phyloP scores from a whole-genome alignment of 768 basidiomycete genomes.

The Tylopilus vinaceipallidus region DNA sequence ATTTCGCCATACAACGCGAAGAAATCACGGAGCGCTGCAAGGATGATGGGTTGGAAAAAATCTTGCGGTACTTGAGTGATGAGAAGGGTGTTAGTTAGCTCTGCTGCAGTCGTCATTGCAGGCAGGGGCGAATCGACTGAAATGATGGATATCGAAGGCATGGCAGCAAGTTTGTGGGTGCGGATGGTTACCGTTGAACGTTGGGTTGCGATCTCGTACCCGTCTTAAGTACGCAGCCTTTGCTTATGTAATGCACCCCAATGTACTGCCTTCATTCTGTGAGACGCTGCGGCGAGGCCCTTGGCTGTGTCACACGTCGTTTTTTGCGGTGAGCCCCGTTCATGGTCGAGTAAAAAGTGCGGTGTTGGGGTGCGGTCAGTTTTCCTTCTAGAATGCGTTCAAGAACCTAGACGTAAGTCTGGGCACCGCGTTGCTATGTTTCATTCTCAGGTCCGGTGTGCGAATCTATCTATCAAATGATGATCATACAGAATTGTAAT shows the following conservation, averaged over 20 bases:
- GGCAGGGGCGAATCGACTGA: conserved; percentile 8
- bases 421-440: conserved; percentile 4
- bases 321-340: conserved; percentile 1
- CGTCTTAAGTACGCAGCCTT: conserved; percentile 5
- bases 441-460: conserved; percentile 6
- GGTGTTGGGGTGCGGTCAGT: conserved; percentile 6
- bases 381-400: conserved; percentile 17
- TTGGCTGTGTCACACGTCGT: conserved; percentile 20
- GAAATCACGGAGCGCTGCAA: conserved; percentile 64
- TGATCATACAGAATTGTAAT: background rate
- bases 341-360: conserved; percentile 2
- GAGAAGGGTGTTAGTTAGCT: conserved; percentile 78
- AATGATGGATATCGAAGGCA: conserved; percentile 32
- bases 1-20: conserved; percentile 79
- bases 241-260: conserved; percentile 22
- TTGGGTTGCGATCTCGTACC: background rate
- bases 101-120: background rate
- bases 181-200: conserved; percentile 4
- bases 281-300: background rate
- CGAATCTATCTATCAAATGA: conserved; percentile 1
- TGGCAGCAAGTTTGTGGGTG: conserved; percentile 1
- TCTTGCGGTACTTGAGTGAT: conserved; percentile 72
- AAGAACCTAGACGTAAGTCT: background rate
- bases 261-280: conserved; percentile 3
- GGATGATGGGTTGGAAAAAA: conserved; percentile 73